Evolutionary conservation across 768 basidiomycete genomes (phyloP).

Genomic region (Trametopsis cervina): DNA sequence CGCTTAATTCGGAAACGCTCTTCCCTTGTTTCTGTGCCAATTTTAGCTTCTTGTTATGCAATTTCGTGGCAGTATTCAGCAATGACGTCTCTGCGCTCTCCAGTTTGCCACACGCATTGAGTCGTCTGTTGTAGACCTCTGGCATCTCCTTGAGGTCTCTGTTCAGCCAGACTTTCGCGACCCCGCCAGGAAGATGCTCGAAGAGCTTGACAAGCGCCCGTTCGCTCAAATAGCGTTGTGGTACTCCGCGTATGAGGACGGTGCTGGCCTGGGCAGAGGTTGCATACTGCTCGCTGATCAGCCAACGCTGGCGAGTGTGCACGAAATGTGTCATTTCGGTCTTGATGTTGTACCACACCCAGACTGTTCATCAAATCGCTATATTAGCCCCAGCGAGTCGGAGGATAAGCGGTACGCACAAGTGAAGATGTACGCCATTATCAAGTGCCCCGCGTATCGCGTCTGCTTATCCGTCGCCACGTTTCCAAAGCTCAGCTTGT

Average conservation of each 20-base stretch:
- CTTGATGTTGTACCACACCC: slow-evolving; percentile 80
- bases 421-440: slow-evolving; percentile 73
- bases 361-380: slow-evolving; percentile 39
- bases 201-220: slow-evolving; percentile 61
- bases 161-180: slow-evolving; percentile 89
- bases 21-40: slow-evolving; percentile 24
- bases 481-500: slow-evolving; percentile 79
- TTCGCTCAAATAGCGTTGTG: slow-evolving; percentile 68
- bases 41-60: slow-evolving; percentile 50
- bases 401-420: slow-evolving; percentile 35
- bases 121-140: slow-evolving; percentile 69
- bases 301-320: slow-evolving; percentile 70
- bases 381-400: not conserved
- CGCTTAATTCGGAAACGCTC: slow-evolving; percentile 13
- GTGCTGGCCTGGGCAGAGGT: slow-evolving; percentile 83
- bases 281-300: slow-evolving; percentile 69
- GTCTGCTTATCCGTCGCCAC: slow-evolving; percentile 39
- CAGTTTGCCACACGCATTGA: slow-evolving; percentile 68
- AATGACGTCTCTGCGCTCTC: slow-evolving; percentile 82
- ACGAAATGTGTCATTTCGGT: slow-evolving; percentile 79
- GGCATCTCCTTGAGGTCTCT: slow-evolving; percentile 85
- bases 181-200: slow-evolving; percentile 83
- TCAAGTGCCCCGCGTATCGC: slow-evolving; percentile 74
- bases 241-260: slow-evolving; percentile 86
- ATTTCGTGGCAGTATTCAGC: slow-evolving; percentile 68